Evolutionary conservation across 768 basidiomycete genomes (phyloP), one percentile per base, ranked within the genome.

Genomic region (Auricularia cornea): DNA sequence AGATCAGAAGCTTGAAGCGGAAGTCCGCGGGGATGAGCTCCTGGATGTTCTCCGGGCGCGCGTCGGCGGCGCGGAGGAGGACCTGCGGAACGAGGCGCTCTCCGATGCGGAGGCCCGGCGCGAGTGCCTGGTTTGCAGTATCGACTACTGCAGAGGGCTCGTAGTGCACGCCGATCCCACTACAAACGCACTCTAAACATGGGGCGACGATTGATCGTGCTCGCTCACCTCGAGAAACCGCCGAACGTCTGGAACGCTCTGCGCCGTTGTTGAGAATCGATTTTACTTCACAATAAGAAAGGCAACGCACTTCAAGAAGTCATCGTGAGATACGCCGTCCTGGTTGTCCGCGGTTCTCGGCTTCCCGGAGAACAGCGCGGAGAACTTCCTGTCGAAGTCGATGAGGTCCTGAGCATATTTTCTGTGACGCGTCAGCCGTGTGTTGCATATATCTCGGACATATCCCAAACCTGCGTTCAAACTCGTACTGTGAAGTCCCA

Each of bases 321-420:
- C 79, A 35, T 79, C 76, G 61, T 82, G 81, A 14, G 68, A 64
- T 1, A 74, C 81, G 26, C 84, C 84, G 41, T 80, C 77, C 60
- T 75, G 69, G 59, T 78, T 70, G 5, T 71, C 74, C 35, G 74
- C 73, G 3, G 83, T 84, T 33, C 78, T 76, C 3, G 87, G 85
- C 70, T 87, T 87, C 41, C 82, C 83, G 26, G 87, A 89, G 71
- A 88, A 89, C n/a, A 89, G 74, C 16, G 77, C 76, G 8, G 86
- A 79, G 65, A 84, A 87, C 64, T 86, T 70, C 66, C 82, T 83
- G 70, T 91, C 89, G 68, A 88, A 90, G 59, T 80, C 67, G 63
- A 90, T 90, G 64, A 92, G 78, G 63, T 89, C 87, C 72, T 86
- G 81, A 0, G 90, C 89, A 64, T 83, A 88, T 66, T 81, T 82